Conservation (phyloP, 768 basidiomycete species). For the Cantharellus cinnabarinus region DNA sequence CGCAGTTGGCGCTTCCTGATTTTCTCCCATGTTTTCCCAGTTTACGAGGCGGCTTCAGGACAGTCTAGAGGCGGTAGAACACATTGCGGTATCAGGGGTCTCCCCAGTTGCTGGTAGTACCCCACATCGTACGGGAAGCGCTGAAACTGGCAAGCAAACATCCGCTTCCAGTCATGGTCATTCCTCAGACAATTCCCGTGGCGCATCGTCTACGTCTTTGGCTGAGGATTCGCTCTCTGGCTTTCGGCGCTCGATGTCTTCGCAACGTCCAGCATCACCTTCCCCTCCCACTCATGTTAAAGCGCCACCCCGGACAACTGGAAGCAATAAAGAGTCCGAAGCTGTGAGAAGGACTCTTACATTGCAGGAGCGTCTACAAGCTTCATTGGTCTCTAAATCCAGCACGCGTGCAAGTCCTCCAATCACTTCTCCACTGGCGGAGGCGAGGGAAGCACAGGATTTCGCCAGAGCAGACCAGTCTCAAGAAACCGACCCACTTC, state of each 20-base stretch:
- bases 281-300: background rate
- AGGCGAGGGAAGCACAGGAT: too few species aligned
- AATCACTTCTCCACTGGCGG: too few species aligned
- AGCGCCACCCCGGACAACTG: too few species aligned
- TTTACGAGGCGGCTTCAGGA: conserved; percentile 24
- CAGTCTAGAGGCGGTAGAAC: conserved; percentile 38
- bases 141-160: conserved; percentile 16
- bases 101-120: conserved; percentile 20
- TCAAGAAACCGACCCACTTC: too few species aligned
- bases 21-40: conserved; percentile 43
- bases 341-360: too few species aligned
- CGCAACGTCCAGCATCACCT: conserved; percentile 21
- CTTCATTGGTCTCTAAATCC: too few species aligned
- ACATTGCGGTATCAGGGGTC: conserved; percentile 23
- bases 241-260: conserved; percentile 40
- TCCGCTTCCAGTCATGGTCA: conserved; percentile 18
- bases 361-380: too few species aligned
- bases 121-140: conserved; percentile 18
- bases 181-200: conserved; percentile 8
- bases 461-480: too few species aligned
- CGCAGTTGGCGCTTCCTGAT: background rate
- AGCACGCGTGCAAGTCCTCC: too few species aligned
- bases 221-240: conserved; percentile 41
- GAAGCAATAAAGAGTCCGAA: too few species aligned
- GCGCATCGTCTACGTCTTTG: conserved; percentile 30